Base-by-base conservation (phyloP, 192 early-diverging fungal genomes). In the Entrophospora sp. region DNA sequence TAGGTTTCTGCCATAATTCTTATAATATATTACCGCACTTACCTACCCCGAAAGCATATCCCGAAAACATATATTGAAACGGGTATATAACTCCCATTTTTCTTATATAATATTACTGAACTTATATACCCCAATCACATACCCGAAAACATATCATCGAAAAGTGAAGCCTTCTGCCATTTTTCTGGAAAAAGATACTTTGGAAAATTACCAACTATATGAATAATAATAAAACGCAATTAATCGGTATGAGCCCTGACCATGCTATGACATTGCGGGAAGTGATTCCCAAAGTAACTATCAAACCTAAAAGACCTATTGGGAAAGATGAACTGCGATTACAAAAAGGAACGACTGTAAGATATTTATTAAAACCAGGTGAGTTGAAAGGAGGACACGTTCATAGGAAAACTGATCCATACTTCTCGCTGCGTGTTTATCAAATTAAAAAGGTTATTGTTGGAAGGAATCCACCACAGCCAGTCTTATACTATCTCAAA, bases 251-350 rank as follows among this genome's bases (percentile, higher is more conserved):
- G 59, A 24, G 22, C 24, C 31, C 40, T 43, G 5, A 9, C 3
- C 24, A 43, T 43, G 38, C 59, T 13, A 43, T 61, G 40, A 61
- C 40, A 43, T 61, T 58, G 56, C 2, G 34, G 22, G 56, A 58
- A 58, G 56, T 58, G 8, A 58, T 36, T 20, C 25, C 18, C 6
- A 58, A 58, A 58, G 4, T 36, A 36, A 20, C 56, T 37, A 58
- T 5, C 22, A 58, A 58, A 58, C 8, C 56, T 58, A 58, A 58
- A 58, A 58, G 56, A 58, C 56, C 56, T 58, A 58, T 58, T 36
- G 56, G 18, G 4, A 58, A 58, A 20, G 30, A 58, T 58, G 56
- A 58, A 58, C 35, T 5, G 28, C 5, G 13, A 61, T 61, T 61
- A 61, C 38, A 61, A 20, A 61, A 61, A 43, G 59, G 40, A 0